Conservation (phyloP, 306 rosid species). For the Fragaria iinumae region DNA sequence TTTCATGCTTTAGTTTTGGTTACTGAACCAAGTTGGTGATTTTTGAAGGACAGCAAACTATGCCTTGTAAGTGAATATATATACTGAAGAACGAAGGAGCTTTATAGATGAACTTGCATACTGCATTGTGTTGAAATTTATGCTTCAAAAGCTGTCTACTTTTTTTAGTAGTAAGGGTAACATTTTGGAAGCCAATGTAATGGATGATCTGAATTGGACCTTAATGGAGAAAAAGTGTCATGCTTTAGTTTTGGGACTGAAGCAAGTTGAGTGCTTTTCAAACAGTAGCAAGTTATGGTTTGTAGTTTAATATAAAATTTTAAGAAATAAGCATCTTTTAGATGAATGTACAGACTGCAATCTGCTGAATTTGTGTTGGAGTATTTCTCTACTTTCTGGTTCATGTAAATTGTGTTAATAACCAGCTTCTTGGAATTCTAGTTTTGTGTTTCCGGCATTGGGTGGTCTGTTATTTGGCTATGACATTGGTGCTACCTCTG, state of each 20-base stretch:
- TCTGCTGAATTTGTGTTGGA: background rate
- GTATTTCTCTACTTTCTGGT: slow-evolving; percentile 7
- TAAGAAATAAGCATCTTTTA: slow-evolving; percentile 8
- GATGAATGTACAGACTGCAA: background rate
- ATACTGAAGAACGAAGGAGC: background rate
- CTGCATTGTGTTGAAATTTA: background rate
- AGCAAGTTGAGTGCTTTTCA: slow-evolving; percentile 1
- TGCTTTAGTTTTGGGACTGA: background rate
- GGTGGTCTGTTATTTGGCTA: slow-evolving; percentile 96
- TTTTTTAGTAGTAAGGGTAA: background rate
- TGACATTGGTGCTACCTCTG: slow-evolving; percentile 97
- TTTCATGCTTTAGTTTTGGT: slow-evolving; percentile 1
- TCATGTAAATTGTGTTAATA: slow-evolving; percentile 1
- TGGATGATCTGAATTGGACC: background rate
- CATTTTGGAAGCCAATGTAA: background rate
- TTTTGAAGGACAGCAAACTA: background rate
- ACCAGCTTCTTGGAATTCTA: slow-evolving; percentile 32
- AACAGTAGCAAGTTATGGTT: background rate
- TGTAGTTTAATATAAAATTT: background rate
- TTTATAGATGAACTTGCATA: background rate
- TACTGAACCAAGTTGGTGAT: background rate
- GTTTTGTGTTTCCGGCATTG: slow-evolving; percentile 92
- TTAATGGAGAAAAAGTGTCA: background rate
- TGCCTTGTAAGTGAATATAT: background rate
- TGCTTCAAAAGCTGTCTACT: background rate